phyloP scores from a whole-genome alignment of 2,329 filamentous ascomycete species.

The Cladorrhinum sp. region DNA sequence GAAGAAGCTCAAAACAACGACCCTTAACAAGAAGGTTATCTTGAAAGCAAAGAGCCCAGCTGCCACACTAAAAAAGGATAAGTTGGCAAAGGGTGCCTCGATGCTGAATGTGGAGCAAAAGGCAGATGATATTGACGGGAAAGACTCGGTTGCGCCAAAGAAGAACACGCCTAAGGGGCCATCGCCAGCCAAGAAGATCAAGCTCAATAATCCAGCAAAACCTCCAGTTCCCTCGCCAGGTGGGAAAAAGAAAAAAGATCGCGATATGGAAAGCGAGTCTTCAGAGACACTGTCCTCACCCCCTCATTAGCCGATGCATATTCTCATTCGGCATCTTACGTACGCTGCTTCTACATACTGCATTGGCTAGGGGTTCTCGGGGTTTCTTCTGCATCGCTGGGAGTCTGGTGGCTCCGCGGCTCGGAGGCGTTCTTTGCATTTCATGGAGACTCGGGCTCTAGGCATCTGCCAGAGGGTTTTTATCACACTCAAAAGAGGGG shows the following conservation, averaged over 20 bases:
- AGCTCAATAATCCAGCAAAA: slow-evolving; percentile 39
- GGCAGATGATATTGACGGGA: slow-evolving; percentile 37
- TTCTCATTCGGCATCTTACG: slow-evolving; percentile 6
- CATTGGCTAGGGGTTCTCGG: slow-evolving; percentile 19
- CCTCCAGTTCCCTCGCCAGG: slow-evolving; percentile 47
- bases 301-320: slow-evolving; percentile 30
- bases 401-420: background rate
- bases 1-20: slow-evolving; percentile 53
- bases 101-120: slow-evolving; percentile 50
- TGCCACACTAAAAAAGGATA: slow-evolving; percentile 49
- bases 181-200: slow-evolving; percentile 46
- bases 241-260: slow-evolving; percentile 48
- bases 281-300: slow-evolving; percentile 57
- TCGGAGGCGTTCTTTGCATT: slow-evolving; percentile 9
- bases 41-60: slow-evolving; percentile 49
- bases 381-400: slow-evolving; percentile 14
- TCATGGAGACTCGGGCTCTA: background rate
- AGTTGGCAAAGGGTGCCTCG: slow-evolving; percentile 47
- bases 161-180: slow-evolving; percentile 40
- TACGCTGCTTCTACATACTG: slow-evolving; percentile 14
- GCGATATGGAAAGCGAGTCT: slow-evolving; percentile 54
- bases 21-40: slow-evolving; percentile 52
- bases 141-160: slow-evolving; percentile 41
- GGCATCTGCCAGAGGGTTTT: slow-evolving; percentile 7
- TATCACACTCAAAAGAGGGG: slow-evolving; percentile 1